Base-by-base conservation (phyloP, 176 grass and related monocot species). In the Oryza meridionalis region DNA sequence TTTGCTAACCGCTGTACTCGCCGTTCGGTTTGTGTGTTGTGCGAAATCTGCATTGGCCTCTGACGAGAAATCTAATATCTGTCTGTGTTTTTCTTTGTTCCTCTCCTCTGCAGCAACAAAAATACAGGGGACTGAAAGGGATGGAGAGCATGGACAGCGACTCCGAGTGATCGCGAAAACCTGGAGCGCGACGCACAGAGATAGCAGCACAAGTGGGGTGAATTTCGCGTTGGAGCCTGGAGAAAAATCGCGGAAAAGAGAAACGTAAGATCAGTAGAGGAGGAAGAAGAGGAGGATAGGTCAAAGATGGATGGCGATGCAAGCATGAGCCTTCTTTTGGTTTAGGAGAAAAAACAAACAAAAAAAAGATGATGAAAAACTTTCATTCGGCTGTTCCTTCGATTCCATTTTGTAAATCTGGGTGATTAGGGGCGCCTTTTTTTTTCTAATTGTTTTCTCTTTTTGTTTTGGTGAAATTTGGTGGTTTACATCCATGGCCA, bases 61-160 rank as follows among this genome's bases (percentile, higher is more conserved):
- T 80, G 27, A 74, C 24, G 4, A 29, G 3, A 27, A 65, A 73
- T 58, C 84, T 84, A 17, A 17, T 38, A 53, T 5, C 5, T 35
- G 7, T 6, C 0, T 37, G 35, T 40, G 37, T 38, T 5, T 38
- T 9, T 72, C 3, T 66, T 12, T 44, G 0, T 62, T 38, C 42
- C 9, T 43, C 43, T 31, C 8, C 58, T n/a, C n/a, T 24, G 19
- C 58, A 62, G 85, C 78, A 86, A 76, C 85, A 92, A 79, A 94
- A 88, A 64, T 17, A 89, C 9, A 70, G 82, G 44, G 93, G 93
- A 9, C 82, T 96, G 62, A 91, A 91, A 79, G 93, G 88, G 21
- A 87, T 96, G 90, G 93, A 92, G 75, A 84, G 76, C 83, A 83
- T 93, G 85, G 91, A 91, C 46, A 90, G 90, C 65, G 86, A 89